Evolutionary conservation across 768 basidiomycete species (phyloP).

Genomic region (button mushroom (Agaricus bisporus)): DNA sequence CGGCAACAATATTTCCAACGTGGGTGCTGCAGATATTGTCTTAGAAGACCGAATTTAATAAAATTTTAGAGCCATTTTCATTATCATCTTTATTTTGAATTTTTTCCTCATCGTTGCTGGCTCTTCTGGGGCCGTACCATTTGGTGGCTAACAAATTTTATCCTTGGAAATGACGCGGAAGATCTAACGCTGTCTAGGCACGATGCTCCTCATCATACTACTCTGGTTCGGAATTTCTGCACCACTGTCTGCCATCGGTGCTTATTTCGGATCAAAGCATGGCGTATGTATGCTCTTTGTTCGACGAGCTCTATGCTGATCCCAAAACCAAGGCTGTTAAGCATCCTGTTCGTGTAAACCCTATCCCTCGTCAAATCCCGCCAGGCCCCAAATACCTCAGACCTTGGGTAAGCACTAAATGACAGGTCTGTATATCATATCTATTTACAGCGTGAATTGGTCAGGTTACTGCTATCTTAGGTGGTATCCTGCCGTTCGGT

Average conservation of each 20-base stretch:
- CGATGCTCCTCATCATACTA: conserved; percentile 76
- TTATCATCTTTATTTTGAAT: conserved; percentile 84
- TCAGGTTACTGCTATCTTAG: conserved; percentile 69
- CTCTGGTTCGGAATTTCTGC: conserved; percentile 95
- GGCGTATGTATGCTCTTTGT: conserved; percentile 49
- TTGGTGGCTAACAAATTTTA: conserved; percentile 49
- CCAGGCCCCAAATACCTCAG: conserved; percentile 78
- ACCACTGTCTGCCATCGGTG: conserved; percentile 81
- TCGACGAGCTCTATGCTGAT: not conserved
- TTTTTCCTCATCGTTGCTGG: conserved; percentile 79
- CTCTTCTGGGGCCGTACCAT: conserved; percentile 94
- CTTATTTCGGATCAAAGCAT: conserved; percentile 80
- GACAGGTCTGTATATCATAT: not conserved
- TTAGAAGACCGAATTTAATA: not conserved
- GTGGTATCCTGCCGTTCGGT: conserved; percentile 92
- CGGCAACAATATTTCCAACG: conserved; percentile 86
- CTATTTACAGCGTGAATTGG: conserved; percentile 4
- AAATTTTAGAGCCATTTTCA: conserved; percentile 64
- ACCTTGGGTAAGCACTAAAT: conserved; percentile 53
- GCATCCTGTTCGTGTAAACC: conserved; percentile 87
- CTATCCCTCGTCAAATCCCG: conserved; percentile 95
- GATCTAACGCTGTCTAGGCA: conserved; percentile 39
- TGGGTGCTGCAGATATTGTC: conserved; percentile 28
- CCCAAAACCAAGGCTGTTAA: conserved; percentile 44
- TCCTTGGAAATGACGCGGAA: not conserved